phyloP scores from a whole-genome alignment of 352 stramenopile genomes.

The Pythium rhizo-oryzae region DNA sequence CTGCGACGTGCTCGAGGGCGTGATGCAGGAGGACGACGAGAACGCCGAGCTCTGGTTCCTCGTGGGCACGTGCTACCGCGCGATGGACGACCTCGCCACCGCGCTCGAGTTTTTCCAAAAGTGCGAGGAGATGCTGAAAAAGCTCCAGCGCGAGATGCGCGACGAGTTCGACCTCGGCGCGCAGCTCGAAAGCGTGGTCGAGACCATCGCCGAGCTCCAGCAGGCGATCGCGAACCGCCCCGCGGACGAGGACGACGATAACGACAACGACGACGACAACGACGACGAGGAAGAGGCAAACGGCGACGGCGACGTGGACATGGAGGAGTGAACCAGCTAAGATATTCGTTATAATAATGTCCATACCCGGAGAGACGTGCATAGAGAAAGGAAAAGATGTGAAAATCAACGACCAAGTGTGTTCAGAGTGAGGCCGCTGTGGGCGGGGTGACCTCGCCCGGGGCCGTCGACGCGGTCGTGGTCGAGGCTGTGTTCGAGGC shows the following conservation, averaged over 20 bases:
- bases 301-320: conserved; percentile 80
- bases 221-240: conserved; percentile 59
- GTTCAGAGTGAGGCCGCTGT: background rate
- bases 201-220: conserved; percentile 60
- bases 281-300: conserved; percentile 24
- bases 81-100: conserved; percentile 79
- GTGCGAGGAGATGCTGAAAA: conserved; percentile 75
- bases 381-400: conserved; percentile 3
- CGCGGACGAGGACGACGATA: conserved; percentile 50
- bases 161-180: conserved; percentile 76
- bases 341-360: conserved; percentile 52
- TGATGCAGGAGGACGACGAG: conserved; percentile 91
- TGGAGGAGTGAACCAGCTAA: conserved; percentile 64
- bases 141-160: conserved; percentile 75
- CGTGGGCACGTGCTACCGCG: conserved; percentile 86
- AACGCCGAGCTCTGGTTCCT: conserved; percentile 92
- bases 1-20: conserved; percentile 83
- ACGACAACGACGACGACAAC: conserved; percentile 51
- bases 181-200: conserved; percentile 78
- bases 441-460: too few species aligned
- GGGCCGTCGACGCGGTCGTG: background rate
- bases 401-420: background rate
- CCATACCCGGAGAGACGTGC: conserved; percentile 27
- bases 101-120: conserved; percentile 89
- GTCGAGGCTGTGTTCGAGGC: too few species aligned